These are phyloP conservation scores for Phialocephala subalpina DNA, from an alignment of 2,329 filamentous ascomycete species.

Conservation along the genomic window DNA sequence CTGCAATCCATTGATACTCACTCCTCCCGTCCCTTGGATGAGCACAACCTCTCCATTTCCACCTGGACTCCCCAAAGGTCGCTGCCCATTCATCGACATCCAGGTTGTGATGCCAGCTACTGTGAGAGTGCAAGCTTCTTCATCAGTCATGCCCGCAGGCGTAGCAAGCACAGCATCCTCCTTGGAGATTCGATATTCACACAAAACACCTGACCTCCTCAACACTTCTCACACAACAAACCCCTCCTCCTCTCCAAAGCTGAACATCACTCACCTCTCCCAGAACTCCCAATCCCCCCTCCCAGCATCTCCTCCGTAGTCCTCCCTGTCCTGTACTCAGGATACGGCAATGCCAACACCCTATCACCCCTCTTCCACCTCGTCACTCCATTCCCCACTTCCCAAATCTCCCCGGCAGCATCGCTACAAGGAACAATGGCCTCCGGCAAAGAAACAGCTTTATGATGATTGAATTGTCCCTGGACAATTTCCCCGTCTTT, in stretches of 20 bases:
- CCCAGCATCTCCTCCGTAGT: not conserved
- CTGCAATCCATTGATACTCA: slow-evolving; percentile 58
- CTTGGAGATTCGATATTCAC: slow-evolving; percentile 66
- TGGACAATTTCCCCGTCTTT: not conserved
- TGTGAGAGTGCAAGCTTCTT: slow-evolving; percentile 67
- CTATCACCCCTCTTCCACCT: slow-evolving; percentile 7
- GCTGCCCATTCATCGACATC: slow-evolving; percentile 69
- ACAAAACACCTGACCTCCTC: slow-evolving; percentile 60
- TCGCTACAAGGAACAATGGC: not conserved
- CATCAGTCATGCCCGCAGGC: slow-evolving; percentile 63
- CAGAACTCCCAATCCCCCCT: slow-evolving; percentile 4
- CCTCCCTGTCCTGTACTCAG: slow-evolving; percentile 4
- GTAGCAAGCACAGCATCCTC: slow-evolving; percentile 60
- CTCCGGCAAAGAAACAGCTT: not conserved
- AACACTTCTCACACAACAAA: slow-evolving; percentile 47
- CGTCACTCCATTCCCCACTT: not conserved
- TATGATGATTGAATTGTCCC: slow-evolving; percentile 3
- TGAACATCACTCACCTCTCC: not conserved
- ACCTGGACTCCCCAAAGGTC: slow-evolving; percentile 58
- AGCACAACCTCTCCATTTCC: slow-evolving; percentile 46
- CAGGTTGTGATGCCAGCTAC: slow-evolving; percentile 70
- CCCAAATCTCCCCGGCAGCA: not conserved
- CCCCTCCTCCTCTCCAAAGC: not conserved
- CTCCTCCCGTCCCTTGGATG: slow-evolving; percentile 62
- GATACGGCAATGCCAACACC: slow-evolving; percentile 1